Evolutionary conservation across 2,329 filamentous ascomycete genomes (phyloP), one percentile per base, ranked within the genome.

Genomic region (Hypoxylon sp.): DNA sequence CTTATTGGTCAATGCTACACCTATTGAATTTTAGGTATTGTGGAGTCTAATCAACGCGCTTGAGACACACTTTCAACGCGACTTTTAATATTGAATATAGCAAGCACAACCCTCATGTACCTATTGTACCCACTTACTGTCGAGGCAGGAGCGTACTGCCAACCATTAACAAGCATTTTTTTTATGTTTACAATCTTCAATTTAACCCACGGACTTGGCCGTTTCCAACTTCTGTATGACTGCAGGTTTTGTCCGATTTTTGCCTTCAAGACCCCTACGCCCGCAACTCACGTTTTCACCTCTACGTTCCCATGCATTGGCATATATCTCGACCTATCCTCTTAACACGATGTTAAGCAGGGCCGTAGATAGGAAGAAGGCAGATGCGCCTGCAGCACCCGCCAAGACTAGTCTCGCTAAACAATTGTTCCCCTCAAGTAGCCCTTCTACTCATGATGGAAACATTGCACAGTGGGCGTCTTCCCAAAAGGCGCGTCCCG

Each of bases 401-500:
- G 26, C 59, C 42, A 77, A 79, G 55, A 70, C 75, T 8, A 71
- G 77, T 52, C 76, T 86, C 47, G 78, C 82, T 3, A 88, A 89
- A 76, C 82, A 86, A 63, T 79, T 87, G 14, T 87, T 90, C 70
- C 83, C 87, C 3, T 88, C 88, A 0, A 89, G 85, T 77, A 89
- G 84, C 71, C 85, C 86, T 47, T 76, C 80, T 26, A 74, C 77
- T 14, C 79, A 77, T 5, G 81, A 83, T 76, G 79, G 79, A 42
- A 85, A 84, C 65, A 86, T 90, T 70, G 78, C 84, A 61, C 82
- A 86, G 51, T 83, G 72, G 74, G 66, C 68, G 31, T 70, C 84
- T 60, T 80, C 87, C 71, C 84, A 83, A 67, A 86, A 83, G 71
- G 76, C 78, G 19, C 78, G 82, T 33, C 79, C 78, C 42, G 78